Evolutionary conservation across 768 basidiomycete species (phyloP).

Genomic region (Leucogyrophana mollusca): DNA sequence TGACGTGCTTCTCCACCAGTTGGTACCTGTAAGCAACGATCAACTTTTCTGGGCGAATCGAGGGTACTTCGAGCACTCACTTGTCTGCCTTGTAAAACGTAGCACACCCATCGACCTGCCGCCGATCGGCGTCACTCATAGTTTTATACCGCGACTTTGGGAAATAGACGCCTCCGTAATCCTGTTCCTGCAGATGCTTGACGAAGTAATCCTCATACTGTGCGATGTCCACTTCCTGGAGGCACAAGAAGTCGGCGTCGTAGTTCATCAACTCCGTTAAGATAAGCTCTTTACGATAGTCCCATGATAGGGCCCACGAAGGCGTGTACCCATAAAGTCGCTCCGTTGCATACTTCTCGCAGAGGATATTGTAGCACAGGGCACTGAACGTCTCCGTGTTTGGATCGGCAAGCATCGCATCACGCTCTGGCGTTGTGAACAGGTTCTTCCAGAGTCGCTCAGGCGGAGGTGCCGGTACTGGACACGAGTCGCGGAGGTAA

Average conservation of each 20-base stretch:
- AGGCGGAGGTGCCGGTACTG: conserved; percentile 77
- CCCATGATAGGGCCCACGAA: conserved; percentile 94
- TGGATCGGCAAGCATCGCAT: conserved; percentile 59
- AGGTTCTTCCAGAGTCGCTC: conserved; percentile 75
- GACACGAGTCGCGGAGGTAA: conserved; percentile 91
- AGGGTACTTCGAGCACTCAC: conserved; percentile 49
- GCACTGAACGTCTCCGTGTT: conserved; percentile 75
- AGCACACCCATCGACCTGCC: conserved; percentile 93
- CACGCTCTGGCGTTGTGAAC: conserved; percentile 56
- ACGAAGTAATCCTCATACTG: conserved; percentile 92
- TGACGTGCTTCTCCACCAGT: conserved; percentile 88
- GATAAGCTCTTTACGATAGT: conserved; percentile 87
- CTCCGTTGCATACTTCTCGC: conserved; percentile 86
- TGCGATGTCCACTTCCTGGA: conserved; percentile 93
- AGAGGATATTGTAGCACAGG: conserved; percentile 92
- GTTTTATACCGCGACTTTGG: conserved; percentile 92
- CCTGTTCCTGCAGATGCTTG: conserved; percentile 66
- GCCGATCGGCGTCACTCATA: conserved; percentile 83
- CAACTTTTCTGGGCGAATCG: background rate
- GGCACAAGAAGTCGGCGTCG: conserved; percentile 85
- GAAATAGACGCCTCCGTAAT: conserved; percentile 90
- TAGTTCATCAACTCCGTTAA: conserved; percentile 79
- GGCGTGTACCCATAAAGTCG: conserved; percentile 95
- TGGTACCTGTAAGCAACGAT: conserved; percentile 59
- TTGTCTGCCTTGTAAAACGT: conserved; percentile 90